A percentile compares a stretch with the other conserved stretches of the same genome.
phyloP scores from a whole-genome alignment of 2,329 filamentous ascomycete species.

The Fusarium keratoplasticum region DNA sequence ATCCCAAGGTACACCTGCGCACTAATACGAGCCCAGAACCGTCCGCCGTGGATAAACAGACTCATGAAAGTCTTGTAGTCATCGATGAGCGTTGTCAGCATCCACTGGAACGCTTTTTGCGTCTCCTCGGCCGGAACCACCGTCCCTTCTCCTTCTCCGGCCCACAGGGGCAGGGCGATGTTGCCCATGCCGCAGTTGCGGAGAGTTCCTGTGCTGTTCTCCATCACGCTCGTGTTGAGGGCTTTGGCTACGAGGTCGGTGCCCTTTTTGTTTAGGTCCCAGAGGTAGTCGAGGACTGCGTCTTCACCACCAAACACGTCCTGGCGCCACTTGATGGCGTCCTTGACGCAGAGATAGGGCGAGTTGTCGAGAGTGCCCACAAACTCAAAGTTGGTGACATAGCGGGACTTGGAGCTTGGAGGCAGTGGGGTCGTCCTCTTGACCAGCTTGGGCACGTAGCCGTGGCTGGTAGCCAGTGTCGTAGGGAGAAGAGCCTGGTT shows the following conservation, averaged over 20 bases:
- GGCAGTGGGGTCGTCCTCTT: conserved; percentile 56
- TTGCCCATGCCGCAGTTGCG: conserved; percentile 78
- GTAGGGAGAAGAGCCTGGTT: conserved; percentile 82
- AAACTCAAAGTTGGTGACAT: conserved; percentile 79
- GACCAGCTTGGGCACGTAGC: conserved; percentile 67
- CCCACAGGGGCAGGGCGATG: conserved; percentile 75
- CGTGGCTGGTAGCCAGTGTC: conserved; percentile 83
- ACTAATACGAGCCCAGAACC: conserved; percentile 79
- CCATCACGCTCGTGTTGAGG: conserved; percentile 78
- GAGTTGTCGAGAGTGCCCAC: conserved; percentile 80
- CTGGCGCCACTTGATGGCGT: conserved; percentile 77
- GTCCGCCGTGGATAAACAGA: conserved; percentile 68
- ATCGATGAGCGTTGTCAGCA: conserved; percentile 62
- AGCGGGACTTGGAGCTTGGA: conserved; percentile 63
- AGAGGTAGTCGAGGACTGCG: conserved; percentile 72
- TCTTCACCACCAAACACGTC: conserved; percentile 80
- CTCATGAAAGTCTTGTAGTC: conserved; percentile 80
- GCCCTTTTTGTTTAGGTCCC: conserved; percentile 71
- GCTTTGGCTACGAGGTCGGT: conserved; percentile 69
- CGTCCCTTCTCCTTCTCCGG: conserved; percentile 44
- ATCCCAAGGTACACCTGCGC: conserved; percentile 87
- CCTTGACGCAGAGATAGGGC: conserved; percentile 77
- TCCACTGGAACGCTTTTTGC: conserved; percentile 65
- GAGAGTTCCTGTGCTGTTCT: conserved; percentile 72
- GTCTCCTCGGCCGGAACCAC: conserved; percentile 48